A percentile compares a stretch with the other conserved stretches of the same genome.
Conservation (phyloP, 2,329 filamentous ascomycete species). For the Pseudogymnoascus sp. region DNA sequence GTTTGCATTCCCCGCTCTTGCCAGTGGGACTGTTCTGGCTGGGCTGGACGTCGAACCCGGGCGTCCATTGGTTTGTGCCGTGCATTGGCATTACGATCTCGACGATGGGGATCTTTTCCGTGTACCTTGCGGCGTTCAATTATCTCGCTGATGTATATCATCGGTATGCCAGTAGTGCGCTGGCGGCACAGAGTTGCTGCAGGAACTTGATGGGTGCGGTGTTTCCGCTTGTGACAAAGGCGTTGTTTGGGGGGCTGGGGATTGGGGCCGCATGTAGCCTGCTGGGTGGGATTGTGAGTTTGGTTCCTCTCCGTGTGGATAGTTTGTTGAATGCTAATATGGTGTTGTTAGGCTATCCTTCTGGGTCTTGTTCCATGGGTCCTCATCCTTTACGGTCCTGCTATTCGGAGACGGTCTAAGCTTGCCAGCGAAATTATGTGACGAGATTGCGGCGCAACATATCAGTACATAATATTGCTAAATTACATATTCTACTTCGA, state of each 20-base stretch:
- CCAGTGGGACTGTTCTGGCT: constrained; percentile 78
- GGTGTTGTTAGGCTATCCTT: constrained; percentile 27
- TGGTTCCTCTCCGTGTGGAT: not conserved
- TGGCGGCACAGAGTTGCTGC: constrained; percentile 81
- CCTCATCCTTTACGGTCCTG: constrained; percentile 68
- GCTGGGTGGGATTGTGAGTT: constrained; percentile 56
- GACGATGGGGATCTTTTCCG: constrained; percentile 77
- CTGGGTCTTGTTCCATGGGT: constrained; percentile 84
- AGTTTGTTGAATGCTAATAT: not conserved
- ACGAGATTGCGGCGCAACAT: not conserved
- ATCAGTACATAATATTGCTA: not conserved
- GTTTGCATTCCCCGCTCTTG: constrained; percentile 65
- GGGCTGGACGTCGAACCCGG: constrained; percentile 58
- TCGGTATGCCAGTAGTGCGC: constrained; percentile 72
- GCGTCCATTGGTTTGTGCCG: constrained; percentile 65
- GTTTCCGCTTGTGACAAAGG: constrained; percentile 69
- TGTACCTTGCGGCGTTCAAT: constrained; percentile 87
- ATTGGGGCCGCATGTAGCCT: constrained; percentile 65
- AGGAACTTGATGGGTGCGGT: constrained; percentile 74
- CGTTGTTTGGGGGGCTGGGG: constrained; percentile 66
- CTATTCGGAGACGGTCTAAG: constrained; percentile 66
- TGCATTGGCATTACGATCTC: constrained; percentile 63
- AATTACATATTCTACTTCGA: not conserved
- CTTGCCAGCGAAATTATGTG: constrained; percentile 46
- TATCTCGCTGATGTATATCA: constrained; percentile 87